Percentiles rank a stretch among this genome's conserved stretches.
Evolutionary conservation across 768 basidiomycete species (phyloP).

Genomic region (Boletellus sp.): DNA sequence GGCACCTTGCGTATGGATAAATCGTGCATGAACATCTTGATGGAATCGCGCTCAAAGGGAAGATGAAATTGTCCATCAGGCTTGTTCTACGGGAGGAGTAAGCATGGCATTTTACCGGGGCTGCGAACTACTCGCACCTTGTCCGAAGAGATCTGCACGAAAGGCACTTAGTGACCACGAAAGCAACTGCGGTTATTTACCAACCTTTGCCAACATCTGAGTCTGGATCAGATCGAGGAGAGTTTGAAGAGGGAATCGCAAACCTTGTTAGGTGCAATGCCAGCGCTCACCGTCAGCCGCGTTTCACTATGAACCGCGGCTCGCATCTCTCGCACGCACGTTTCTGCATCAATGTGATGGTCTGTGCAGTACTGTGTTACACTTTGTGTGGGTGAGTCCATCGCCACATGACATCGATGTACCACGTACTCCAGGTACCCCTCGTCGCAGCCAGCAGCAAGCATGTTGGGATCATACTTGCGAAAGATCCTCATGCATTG

Average conservation of each 20-base stretch:
- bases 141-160: constrained; percentile 81
- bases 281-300: constrained; percentile 86
- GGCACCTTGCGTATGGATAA: constrained; percentile 85
- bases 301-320: constrained; percentile 72
- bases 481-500: constrained; percentile 66
- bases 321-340: constrained; percentile 79
- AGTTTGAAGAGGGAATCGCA: constrained; percentile 24
- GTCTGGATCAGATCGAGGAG: constrained; percentile 13
- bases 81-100: constrained; percentile 60
- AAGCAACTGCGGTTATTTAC: constrained; percentile 34
- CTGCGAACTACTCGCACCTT: constrained; percentile 44
- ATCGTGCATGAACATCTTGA: constrained; percentile 74
- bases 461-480: constrained; percentile 75
- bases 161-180: constrained; percentile 1
- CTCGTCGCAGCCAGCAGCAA: constrained; percentile 79
- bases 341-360: constrained; percentile 58
- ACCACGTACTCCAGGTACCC: constrained; percentile 80
- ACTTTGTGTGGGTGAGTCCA: constrained; percentile 37
- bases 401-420: not conserved
- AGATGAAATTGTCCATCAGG: constrained; percentile 90
- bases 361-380: constrained; percentile 81
- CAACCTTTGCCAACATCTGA: constrained; percentile 90
- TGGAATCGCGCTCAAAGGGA: constrained; percentile 55
- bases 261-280: constrained; percentile 94
- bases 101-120: not conserved